phyloP scores from a whole-genome alignment of 2,329 filamentous ascomycete species.

The Ascochyta koolunga region DNA sequence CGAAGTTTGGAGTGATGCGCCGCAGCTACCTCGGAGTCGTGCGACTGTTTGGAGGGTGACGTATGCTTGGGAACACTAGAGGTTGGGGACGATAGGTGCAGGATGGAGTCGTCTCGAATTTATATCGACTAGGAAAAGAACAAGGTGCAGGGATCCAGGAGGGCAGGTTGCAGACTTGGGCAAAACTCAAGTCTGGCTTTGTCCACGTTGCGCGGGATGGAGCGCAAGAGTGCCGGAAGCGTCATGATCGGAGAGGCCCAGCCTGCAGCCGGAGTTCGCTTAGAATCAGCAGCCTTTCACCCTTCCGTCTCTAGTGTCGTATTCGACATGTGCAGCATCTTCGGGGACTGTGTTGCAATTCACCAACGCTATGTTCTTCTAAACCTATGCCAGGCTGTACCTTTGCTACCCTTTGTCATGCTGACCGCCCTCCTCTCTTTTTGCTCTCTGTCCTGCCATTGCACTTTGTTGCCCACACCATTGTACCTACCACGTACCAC shows the following conservation, averaged over 20 bases:
- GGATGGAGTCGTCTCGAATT: not conserved
- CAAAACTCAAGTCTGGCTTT: conserved; percentile 1
- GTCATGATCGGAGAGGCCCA: conserved; percentile 14
- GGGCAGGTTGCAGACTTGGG: not conserved
- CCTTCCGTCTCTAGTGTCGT: not conserved
- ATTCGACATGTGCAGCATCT: not conserved
- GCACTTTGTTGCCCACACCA: conserved; percentile 19
- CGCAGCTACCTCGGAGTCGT: conserved; percentile 3
- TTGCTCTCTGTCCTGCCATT: not conserved
- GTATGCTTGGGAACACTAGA: conserved; percentile 3
- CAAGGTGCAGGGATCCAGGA: not conserved
- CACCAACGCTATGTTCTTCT: conserved; percentile 4
- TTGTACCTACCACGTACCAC: conserved; percentile 19
- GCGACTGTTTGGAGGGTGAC: conserved; percentile 4
- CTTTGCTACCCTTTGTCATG: not conserved
- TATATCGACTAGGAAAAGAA: not conserved
- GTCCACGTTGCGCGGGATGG: conserved; percentile 20
- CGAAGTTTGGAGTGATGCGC: conserved; percentile 19
- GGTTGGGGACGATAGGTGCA: not conserved
- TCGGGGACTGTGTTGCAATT: not conserved
- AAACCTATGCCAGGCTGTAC: conserved; percentile 1
- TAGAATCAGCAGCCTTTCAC: conserved; percentile 6
- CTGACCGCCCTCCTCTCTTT: not conserved
- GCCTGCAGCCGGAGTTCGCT: conserved; percentile 6
- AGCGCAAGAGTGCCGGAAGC: conserved; percentile 19